Evolutionary conservation across 192 early-diverging fungal genomes (phyloP).

Genomic region (Umbelopsis sp.): DNA sequence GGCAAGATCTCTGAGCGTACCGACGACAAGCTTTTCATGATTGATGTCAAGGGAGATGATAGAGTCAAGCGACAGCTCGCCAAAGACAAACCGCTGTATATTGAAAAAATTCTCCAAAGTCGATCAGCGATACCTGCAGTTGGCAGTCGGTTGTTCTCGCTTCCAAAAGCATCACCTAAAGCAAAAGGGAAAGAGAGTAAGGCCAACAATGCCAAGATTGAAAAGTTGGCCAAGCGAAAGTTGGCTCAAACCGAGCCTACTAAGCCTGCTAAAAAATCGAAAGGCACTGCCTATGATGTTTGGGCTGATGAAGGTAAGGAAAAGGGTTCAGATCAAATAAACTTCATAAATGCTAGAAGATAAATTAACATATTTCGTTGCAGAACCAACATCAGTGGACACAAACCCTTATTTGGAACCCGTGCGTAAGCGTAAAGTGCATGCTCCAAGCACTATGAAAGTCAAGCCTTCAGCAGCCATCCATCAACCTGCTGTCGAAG

Average conservation of each 20-base stretch:
- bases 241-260: neutral
- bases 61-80: constrained; percentile 46
- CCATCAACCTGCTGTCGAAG: constrained; percentile 62
- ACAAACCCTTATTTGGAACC: constrained; percentile 17
- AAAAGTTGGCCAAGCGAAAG: constrained; percentile 49
- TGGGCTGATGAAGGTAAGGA: constrained; percentile 45
- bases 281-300: constrained; percentile 58
- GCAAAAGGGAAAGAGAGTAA: constrained; percentile 34
- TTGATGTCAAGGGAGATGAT: constrained; percentile 69
- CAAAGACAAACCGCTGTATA: constrained; percentile 61
- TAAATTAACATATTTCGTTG: neutral
- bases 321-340: neutral
- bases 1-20: constrained; percentile 49
- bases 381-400: neutral
- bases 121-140: constrained; percentile 68
- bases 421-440: constrained; percentile 32
- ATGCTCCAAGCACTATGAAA: constrained; percentile 46
- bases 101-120: constrained; percentile 84
- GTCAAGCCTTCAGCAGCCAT: constrained; percentile 48
- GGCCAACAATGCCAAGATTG: constrained; percentile 49
- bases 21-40: constrained; percentile 65
- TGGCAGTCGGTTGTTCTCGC: neutral
- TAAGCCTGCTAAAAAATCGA: constrained; percentile 19
- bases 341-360: neutral
- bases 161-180: constrained; percentile 7